Evolutionary conservation across 2,329 filamentous ascomycete species (phyloP), one percentile per base, ranked within the genome.

Genomic region (Xylaria sp.): DNA sequence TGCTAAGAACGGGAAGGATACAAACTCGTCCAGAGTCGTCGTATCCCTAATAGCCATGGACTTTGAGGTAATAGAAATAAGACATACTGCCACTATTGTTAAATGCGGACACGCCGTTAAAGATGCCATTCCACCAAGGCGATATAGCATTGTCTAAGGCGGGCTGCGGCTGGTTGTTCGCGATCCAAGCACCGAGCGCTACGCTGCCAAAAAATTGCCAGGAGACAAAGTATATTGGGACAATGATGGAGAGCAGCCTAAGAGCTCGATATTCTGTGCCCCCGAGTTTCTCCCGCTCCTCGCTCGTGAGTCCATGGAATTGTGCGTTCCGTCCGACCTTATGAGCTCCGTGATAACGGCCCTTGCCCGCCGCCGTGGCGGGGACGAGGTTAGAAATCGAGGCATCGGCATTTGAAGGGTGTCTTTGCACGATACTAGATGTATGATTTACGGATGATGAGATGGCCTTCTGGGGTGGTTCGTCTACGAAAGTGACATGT

Each of bases 61-160:
- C 24, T 36, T 39, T 32, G 30, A 45, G 12, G 48, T 42, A 36
- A 7, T 3, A 24, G 42, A 48, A 24, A 8, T 32, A 19, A 34
- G 24, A 69, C 70, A 47, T 71, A 71, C 69, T 90, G 48, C 90
- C 89, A n/a, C 85, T 89, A 72, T 92, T 92, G 78, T 91, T 91
- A 78, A 92, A 92, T 0, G 89, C 90, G 19, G 88, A 90, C 4
- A 88, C 85, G 1, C 87, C 88, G 69, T 90, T 89, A 79, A 92
- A 92, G 53, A 88, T 85, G 48, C 90, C 90, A 2, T 88, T 81
- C 89, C 90, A 92, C 87, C 88, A 91, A 39, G 90, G 86, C 66
- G 88, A 87, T 62, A 90, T 83, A 12, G 85, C 87, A 75, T 92
- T 90, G 4, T 76, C 78, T 1, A 79, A 75, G 0, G 88, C 83